Evolutionary conservation across 805 yeast genomes (phyloP).

Genomic region (Metschnikowia orientalis): DNA sequence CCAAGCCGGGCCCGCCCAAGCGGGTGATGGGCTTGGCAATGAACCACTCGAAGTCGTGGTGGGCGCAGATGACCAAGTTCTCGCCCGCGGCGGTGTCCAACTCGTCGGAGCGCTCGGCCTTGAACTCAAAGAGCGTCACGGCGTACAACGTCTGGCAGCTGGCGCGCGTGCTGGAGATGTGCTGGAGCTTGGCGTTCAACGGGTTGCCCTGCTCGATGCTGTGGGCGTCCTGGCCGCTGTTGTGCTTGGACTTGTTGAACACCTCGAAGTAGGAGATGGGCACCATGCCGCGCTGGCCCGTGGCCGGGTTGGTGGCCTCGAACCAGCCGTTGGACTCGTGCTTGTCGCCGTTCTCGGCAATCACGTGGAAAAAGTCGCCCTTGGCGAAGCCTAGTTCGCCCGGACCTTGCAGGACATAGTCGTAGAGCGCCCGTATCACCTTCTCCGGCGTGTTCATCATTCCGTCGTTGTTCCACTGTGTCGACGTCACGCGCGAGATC

Average conservation of each 20-base stretch:
- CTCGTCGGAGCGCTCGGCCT: slow-evolving; percentile 82
- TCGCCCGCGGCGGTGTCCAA: slow-evolving; percentile 82
- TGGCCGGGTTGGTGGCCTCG: slow-evolving; percentile 83
- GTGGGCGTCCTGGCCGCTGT: slow-evolving; percentile 19
- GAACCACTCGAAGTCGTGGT: slow-evolving; percentile 95
- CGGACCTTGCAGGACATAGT: slow-evolving; percentile 72
- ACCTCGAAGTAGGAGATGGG: slow-evolving; percentile 82
- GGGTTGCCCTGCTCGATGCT: slow-evolving; percentile 17
- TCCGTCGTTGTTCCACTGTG: slow-evolving; percentile 13
- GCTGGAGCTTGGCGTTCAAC: slow-evolving; percentile 19
- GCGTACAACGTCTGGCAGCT: slow-evolving; percentile 64
- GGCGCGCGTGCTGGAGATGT: slow-evolving; percentile 15
- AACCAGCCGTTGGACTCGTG: slow-evolving; percentile 59
- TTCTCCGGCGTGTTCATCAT: slow-evolving; percentile 60
- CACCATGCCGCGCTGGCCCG: slow-evolving; percentile 76
- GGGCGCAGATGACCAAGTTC: slow-evolving; percentile 89
- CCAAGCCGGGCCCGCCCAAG: slow-evolving; percentile 94
- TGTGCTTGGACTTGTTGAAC: slow-evolving; percentile 52
- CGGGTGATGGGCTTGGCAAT: slow-evolving; percentile 95
- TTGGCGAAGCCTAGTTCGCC: slow-evolving; percentile 73
- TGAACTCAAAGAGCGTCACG: slow-evolving; percentile 77
- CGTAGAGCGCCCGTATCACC: slow-evolving; percentile 77
- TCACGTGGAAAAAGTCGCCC: slow-evolving; percentile 88
- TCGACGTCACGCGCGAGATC: slow-evolving; percentile 27
- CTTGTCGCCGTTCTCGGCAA: slow-evolving; percentile 22